phyloP scores from a whole-genome alignment of 176 grass and related monocot species.

The Lolium perenne region DNA sequence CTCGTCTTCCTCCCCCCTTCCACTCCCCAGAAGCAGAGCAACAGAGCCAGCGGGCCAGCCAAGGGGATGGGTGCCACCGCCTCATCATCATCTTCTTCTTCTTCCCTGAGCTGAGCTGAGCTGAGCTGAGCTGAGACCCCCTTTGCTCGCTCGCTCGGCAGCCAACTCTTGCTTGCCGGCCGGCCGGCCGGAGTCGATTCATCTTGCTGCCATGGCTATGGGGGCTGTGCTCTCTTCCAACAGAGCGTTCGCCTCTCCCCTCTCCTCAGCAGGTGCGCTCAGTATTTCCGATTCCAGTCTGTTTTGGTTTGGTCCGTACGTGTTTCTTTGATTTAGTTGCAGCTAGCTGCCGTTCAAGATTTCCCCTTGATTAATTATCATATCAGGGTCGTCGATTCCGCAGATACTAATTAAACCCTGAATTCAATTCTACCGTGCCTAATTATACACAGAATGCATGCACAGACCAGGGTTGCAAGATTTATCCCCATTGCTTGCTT shows the following conservation, averaged over 20 bases:
- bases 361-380: too few species aligned
- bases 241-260: conserved; percentile 55
- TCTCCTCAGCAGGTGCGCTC: conserved; percentile 43
- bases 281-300: too few species aligned
- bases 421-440: too few species aligned
- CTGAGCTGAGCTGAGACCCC: not conserved
- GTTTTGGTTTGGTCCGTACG: too few species aligned
- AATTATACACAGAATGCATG: too few species aligned
- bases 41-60: not conserved
- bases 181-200: not conserved
- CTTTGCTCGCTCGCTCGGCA: not conserved
- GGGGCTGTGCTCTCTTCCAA: conserved; percentile 62
- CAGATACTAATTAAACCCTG: too few species aligned
- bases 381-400: too few species aligned
- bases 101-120: not conserved
- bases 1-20: not conserved
- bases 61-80: too few species aligned
- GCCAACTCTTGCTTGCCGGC: not conserved
- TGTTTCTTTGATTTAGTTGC: too few species aligned
- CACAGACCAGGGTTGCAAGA: too few species aligned
- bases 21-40: not conserved
- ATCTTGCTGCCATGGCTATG: conserved; percentile 53
- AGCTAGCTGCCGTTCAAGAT: too few species aligned
- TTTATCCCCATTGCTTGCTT: too few species aligned
- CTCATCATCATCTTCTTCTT: not conserved